Conservation (phyloP, 2,329 filamentous ascomycete genomes). For the Arthroderma uncinatum region DNA sequence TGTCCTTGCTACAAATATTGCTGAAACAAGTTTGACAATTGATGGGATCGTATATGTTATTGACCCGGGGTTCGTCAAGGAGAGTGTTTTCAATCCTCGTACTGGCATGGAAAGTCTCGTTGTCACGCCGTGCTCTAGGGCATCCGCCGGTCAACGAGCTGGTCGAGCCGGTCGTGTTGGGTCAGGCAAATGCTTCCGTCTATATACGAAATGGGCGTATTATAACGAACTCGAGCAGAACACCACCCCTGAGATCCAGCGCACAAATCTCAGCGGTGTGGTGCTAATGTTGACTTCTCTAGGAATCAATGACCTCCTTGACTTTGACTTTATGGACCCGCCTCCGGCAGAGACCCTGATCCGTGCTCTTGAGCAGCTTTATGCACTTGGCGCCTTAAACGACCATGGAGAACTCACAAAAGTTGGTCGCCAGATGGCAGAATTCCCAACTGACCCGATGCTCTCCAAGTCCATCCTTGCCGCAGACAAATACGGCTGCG, state of each 20-base stretch:
- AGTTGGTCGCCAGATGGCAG: constrained; percentile 83
- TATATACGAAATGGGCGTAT: constrained; percentile 89
- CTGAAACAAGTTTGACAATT: constrained; percentile 89
- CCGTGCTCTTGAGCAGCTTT: constrained; percentile 77
- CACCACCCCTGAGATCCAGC: constrained; percentile 84
- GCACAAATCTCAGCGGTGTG: constrained; percentile 74
- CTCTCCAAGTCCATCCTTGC: constrained; percentile 80
- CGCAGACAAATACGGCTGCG: constrained; percentile 80
- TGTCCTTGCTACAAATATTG: constrained; percentile 91
- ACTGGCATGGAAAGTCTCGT: constrained; percentile 89
- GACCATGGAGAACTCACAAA: constrained; percentile 82
- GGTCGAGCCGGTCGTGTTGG: constrained; percentile 87
- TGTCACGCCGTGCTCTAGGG: constrained; percentile 80
- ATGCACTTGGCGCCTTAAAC: constrained; percentile 80
- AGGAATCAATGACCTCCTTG: constrained; percentile 81
- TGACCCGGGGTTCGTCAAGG: constrained; percentile 88
- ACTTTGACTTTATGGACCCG: constrained; percentile 94
- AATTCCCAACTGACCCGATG: constrained; percentile 89
- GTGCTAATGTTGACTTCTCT: constrained; percentile 80
- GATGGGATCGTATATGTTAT: constrained; percentile 95
- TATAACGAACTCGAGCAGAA: constrained; percentile 91
- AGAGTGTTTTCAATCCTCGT: constrained; percentile 82
- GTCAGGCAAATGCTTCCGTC: constrained; percentile 81
- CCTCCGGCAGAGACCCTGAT: constrained; percentile 85
- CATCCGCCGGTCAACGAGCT: constrained; percentile 83